Percentiles rank a stretch among this genome's conserved stretches.
Conservation (phyloP, 108 stramenopile species). For the Cyclotella choctawhatcheeana region DNA sequence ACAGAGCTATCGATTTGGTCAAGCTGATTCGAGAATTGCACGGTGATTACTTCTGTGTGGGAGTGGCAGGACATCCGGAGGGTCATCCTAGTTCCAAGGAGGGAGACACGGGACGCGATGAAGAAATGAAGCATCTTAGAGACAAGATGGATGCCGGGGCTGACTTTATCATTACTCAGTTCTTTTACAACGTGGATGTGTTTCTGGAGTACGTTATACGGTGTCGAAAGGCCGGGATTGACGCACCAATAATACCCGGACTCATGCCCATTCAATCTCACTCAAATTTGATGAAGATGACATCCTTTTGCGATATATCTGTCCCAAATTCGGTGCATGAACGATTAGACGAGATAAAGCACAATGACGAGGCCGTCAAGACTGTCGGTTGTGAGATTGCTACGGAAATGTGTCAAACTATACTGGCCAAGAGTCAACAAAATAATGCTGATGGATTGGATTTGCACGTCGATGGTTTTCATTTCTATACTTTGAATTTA, state of each 20-base stretch:
- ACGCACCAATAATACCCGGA: slow-evolving; percentile 92
- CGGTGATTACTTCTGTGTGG: slow-evolving; percentile 95
- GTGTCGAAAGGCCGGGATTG: slow-evolving; percentile 83
- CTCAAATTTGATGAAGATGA: slow-evolving; percentile 81
- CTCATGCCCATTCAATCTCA: slow-evolving; percentile 96
- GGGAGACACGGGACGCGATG: slow-evolving; percentile 40
- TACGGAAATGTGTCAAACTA: slow-evolving; percentile 74
- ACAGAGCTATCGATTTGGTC: slow-evolving; percentile 91
- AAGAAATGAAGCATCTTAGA: slow-evolving; percentile 89
- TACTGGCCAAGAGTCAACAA: slow-evolving; percentile 35
- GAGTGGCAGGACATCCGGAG: slow-evolving; percentile 96
- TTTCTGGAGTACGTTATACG: slow-evolving; percentile 83
- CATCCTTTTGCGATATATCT: slow-evolving; percentile 75
- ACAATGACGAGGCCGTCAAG: slow-evolving; percentile 95
- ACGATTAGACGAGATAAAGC: slow-evolving; percentile 71
- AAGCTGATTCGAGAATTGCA: slow-evolving; percentile 86
- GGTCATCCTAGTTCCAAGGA: slow-evolving; percentile 83
- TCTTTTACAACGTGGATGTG: slow-evolving; percentile 89
- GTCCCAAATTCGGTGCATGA: slow-evolving; percentile 74
- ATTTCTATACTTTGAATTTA: slow-evolving; percentile 97
- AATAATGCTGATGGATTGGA: slow-evolving; percentile 45
- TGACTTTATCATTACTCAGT: slow-evolving; percentile 96
- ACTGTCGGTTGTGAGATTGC: slow-evolving; percentile 90
- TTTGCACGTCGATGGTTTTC: slow-evolving; percentile 71
- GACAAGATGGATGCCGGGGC: slow-evolving; percentile 94